Percentiles rank a stretch among this genome's conserved stretches.
phyloP scores from a whole-genome alignment of 768 basidiomycete genomes.

The Mycena belliarum region DNA sequence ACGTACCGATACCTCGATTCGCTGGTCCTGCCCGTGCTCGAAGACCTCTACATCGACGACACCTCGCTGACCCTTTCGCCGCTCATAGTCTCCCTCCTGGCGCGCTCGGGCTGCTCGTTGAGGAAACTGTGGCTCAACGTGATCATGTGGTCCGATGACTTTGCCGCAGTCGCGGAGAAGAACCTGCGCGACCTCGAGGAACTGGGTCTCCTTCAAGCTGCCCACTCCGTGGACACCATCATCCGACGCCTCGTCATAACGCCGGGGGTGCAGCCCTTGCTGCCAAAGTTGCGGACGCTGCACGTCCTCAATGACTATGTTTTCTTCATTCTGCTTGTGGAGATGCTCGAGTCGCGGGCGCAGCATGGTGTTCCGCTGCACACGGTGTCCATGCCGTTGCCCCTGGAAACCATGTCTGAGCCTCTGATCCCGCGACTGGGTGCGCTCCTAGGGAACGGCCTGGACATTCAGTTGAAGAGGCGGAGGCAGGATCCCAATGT shows the following conservation, averaged over 20 bases:
- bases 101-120: not conserved
- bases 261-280: not conserved
- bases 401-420: not conserved
- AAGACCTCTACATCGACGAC: not conserved
- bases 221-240: not conserved
- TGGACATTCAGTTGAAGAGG: not conserved
- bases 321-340: not conserved
- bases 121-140: not conserved
- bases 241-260: not conserved
- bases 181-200: not conserved
- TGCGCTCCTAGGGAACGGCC: not conserved
- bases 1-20: not conserved
- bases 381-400: not conserved
- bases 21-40: not conserved
- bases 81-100: not conserved
- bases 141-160: not conserved
- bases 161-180: not conserved
- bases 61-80: not conserved
- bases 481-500: not conserved
- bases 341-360: not conserved
- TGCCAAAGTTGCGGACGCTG: not conserved
- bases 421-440: not conserved
- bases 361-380: not conserved
- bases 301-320: not conserved
- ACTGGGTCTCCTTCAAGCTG: not conserved